phyloP scores from a whole-genome alignment of 2,329 filamentous ascomycete genomes.

The Monilinia fructigena region DNA sequence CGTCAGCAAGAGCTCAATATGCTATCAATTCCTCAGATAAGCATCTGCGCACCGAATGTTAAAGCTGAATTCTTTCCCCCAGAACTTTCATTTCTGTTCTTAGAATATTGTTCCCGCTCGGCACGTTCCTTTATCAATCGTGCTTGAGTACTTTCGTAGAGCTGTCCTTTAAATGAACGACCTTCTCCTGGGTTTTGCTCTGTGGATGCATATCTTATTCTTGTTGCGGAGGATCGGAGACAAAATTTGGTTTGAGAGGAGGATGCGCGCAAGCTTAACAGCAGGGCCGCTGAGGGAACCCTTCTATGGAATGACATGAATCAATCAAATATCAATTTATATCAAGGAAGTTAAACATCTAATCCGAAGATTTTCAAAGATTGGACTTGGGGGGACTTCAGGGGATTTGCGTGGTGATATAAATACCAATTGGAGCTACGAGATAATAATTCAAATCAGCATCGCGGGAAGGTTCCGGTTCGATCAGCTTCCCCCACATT shows the following conservation, averaged over 20 bases:
- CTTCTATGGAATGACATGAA: constrained; percentile 33
- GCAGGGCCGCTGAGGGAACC: constrained; percentile 34
- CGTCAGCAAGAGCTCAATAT: constrained; percentile 17
- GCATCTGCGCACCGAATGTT: constrained; percentile 50
- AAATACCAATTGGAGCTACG: not conserved
- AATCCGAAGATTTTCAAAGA: not conserved
- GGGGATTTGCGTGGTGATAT: not conserved
- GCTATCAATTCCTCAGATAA: constrained; percentile 8
- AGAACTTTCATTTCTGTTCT: constrained; percentile 43
- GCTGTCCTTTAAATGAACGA: constrained; percentile 54
- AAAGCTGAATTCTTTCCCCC: constrained; percentile 50
- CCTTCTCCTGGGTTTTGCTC: constrained; percentile 31
- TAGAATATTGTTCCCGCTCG: constrained; percentile 52
- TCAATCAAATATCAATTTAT: constrained; percentile 7
- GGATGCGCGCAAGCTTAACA: constrained; percentile 28
- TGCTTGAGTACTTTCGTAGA: constrained; percentile 57
- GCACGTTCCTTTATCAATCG: constrained; percentile 55
- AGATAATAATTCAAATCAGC: not conserved
- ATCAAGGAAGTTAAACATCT: constrained; percentile 1
- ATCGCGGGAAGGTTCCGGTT: not conserved
- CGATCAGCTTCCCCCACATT: constrained; percentile 11
- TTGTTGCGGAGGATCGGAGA: constrained; percentile 26
- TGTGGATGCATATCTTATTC: constrained; percentile 34
- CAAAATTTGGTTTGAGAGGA: constrained; percentile 25
- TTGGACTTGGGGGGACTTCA: not conserved